phyloP scores from a whole-genome alignment of 176 grass and related monocot genomes.

The Triticum turgidum region DNA sequence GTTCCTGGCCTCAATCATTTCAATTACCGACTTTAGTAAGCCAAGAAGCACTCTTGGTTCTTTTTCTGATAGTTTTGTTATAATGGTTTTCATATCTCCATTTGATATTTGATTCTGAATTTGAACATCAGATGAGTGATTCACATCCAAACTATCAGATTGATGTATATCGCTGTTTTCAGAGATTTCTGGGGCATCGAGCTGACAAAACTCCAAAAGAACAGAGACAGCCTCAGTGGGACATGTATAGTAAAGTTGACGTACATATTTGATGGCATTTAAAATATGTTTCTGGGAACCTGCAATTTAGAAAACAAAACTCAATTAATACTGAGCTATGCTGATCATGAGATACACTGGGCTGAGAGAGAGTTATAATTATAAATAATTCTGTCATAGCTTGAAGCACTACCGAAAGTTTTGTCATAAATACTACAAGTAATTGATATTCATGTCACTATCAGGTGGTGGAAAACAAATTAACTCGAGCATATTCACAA shows the following conservation, averaged over 20 bases:
- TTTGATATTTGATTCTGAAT: constrained; percentile 34
- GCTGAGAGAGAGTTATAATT: not conserved
- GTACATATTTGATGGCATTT: constrained; percentile 47
- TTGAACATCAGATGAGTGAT: constrained; percentile 26
- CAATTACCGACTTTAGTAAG: constrained; percentile 68
- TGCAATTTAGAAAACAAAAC: constrained; percentile 34
- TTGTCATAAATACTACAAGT: not conserved
- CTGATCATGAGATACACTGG: constrained; percentile 13
- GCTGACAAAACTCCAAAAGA: constrained; percentile 63
- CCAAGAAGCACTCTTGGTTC: constrained; percentile 74
- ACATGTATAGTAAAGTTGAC: constrained; percentile 59
- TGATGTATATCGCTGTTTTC: constrained; percentile 37
- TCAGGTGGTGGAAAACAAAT: constrained; percentile 34
- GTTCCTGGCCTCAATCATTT: constrained; percentile 60
- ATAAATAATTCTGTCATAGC: not conserved
- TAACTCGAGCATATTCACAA: constrained; percentile 16
- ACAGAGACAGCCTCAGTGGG: constrained; percentile 66
- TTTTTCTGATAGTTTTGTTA: constrained; percentile 62
- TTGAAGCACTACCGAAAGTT: not conserved
- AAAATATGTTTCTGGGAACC: constrained; percentile 60
- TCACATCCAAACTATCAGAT: constrained; percentile 34
- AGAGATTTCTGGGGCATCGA: constrained; percentile 42
- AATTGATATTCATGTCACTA: not conserved
- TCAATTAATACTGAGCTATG: constrained; percentile 1
- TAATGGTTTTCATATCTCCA: constrained; percentile 55